These are phyloP conservation scores for Penicillium psychrosexuale DNA, from an alignment of 2,329 filamentous ascomycete genomes.

Conservation along the genomic window DNA sequence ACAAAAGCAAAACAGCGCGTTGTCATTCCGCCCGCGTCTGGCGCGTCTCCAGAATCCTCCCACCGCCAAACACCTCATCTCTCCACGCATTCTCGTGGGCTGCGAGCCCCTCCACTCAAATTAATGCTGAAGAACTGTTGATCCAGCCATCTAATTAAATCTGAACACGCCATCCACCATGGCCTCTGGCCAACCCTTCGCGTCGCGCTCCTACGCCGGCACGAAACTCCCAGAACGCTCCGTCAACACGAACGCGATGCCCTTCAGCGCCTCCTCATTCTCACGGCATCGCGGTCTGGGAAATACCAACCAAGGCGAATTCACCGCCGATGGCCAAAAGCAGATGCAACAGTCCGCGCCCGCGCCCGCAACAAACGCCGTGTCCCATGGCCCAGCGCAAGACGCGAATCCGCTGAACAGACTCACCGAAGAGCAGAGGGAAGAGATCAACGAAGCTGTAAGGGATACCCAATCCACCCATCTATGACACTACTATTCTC, in stretches of 20 bases:
- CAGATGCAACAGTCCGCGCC: conserved; percentile 30
- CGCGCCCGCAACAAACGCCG: conserved; percentile 38
- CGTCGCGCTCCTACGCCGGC: conserved; percentile 53
- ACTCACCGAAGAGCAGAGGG: conserved; percentile 81
- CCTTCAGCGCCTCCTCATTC: conserved; percentile 46
- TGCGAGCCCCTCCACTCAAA: conserved; percentile 10
- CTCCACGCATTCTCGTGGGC: conserved; percentile 10
- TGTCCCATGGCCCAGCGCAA: conserved; percentile 45
- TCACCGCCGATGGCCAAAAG: conserved; percentile 31
- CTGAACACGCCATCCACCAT: conserved; percentile 33
- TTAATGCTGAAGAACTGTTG: neutral
- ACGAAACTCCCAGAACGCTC: conserved; percentile 53
- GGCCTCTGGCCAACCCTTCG: conserved; percentile 56
- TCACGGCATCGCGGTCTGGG: conserved; percentile 39
- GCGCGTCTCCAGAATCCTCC: conserved; percentile 26
- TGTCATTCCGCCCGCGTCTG: conserved; percentile 21
- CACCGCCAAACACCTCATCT: conserved; percentile 21
- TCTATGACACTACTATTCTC: neutral
- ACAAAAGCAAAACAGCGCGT: neutral
- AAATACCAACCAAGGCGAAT: conserved; percentile 27
- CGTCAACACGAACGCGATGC: conserved; percentile 40
- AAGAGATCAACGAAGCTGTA: conserved; percentile 93
- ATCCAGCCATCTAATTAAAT: conserved; percentile 1
- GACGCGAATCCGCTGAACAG: conserved; percentile 51
- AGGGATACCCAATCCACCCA: conserved; percentile 34